Evolutionary conservation across 768 basidiomycete species (phyloP).

Genomic region (Hypholoma fasciculare): DNA sequence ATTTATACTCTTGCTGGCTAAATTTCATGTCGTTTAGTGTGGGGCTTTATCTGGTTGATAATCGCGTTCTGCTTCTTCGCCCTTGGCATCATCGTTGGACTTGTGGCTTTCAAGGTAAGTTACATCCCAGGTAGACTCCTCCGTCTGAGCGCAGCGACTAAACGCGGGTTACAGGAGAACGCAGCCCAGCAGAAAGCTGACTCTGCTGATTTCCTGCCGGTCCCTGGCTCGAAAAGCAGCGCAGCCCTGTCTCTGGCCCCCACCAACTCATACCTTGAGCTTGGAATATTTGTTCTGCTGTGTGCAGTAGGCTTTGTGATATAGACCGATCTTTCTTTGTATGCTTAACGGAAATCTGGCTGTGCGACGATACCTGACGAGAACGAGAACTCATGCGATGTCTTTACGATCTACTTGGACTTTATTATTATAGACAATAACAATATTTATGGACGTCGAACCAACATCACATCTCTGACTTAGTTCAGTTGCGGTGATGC

Average conservation of each 20-base stretch:
- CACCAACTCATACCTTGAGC: not conserved
- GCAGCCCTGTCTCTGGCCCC: constrained; percentile 11
- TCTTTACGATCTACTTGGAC: not conserved
- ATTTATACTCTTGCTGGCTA: not conserved
- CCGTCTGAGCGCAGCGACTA: not conserved
- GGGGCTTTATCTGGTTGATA: constrained; percentile 90
- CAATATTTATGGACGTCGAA: not conserved
- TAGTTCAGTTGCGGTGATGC: too few relatives aligned
- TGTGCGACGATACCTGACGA: not conserved
- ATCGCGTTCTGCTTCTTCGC: constrained; percentile 75
- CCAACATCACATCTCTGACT: too few relatives aligned
- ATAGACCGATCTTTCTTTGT: not conserved
- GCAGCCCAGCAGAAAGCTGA: constrained; percentile 53
- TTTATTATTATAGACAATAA: not conserved
- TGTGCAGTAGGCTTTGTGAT: not conserved
- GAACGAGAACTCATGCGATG: not conserved
- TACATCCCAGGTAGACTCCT: not conserved
- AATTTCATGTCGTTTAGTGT: constrained; percentile 45
- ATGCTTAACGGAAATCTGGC: not conserved
- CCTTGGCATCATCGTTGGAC: constrained; percentile 72
- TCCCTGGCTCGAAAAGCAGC: constrained; percentile 15
- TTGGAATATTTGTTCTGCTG: not conserved
- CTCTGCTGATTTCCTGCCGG: constrained; percentile 59
- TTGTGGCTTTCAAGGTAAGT: constrained; percentile 78
- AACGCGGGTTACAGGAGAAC: constrained; percentile 46